phyloP scores from a whole-genome alignment of 2,329 filamentous ascomycete species.

The Dactylellina parvicollis region DNA sequence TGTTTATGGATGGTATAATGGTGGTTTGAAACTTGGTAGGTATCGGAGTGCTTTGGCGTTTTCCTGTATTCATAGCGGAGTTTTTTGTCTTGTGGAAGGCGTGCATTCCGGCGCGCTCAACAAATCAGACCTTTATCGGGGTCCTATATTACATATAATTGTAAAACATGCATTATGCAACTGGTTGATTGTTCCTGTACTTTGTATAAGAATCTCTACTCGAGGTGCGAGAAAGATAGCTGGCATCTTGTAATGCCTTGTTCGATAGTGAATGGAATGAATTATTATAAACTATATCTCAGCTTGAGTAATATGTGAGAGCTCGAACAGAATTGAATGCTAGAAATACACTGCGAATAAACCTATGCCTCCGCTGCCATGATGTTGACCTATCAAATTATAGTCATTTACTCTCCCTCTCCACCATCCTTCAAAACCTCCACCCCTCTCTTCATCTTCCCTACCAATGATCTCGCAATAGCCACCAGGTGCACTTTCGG shows the following conservation, averaged over 20 bases:
- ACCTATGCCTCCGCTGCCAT: too few relatives aligned
- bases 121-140: background rate
- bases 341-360: too few relatives aligned
- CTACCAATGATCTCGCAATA: conserved; percentile 73
- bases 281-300: background rate
- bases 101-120: background rate
- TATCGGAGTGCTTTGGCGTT: conserved; percentile 49
- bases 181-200: background rate
- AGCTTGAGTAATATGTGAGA: too few relatives aligned
- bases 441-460: conserved; percentile 68
- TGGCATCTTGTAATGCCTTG: too few relatives aligned
- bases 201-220: background rate
- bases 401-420: background rate
- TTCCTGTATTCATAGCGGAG: conserved; percentile 17
- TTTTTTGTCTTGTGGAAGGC: background rate
- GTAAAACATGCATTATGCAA: background rate
- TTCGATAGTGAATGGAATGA: background rate
- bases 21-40: conserved; percentile 31
- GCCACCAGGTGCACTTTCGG: conserved; percentile 73
- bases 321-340: too few relatives aligned
- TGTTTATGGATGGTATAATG: conserved; percentile 32
- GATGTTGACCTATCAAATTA: background rate
- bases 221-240: background rate
- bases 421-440: conserved; percentile 32
- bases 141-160: background rate